These are phyloP conservation scores for Populus trichocarpa DNA, from an alignment of 441 rosid genomes.

Conservation along the genomic window DNA sequence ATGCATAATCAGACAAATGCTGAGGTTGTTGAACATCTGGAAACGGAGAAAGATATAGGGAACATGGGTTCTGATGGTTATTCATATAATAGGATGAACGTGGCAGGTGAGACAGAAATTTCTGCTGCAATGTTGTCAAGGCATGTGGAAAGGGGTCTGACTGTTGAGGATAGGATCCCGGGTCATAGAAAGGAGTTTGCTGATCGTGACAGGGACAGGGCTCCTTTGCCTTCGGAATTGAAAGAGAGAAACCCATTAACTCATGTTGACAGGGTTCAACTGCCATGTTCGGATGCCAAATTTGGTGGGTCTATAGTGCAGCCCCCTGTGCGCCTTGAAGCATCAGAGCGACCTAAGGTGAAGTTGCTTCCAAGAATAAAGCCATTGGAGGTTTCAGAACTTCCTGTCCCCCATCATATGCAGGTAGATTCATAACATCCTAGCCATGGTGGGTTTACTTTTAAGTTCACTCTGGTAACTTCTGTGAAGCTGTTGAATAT, in stretches of 20 bases:
- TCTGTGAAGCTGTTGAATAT: conserved; percentile 20
- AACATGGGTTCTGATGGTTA: conserved; percentile 33
- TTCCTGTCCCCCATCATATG: conserved; percentile 36
- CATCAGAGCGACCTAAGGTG: conserved; percentile 60
- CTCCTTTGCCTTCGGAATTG: conserved; percentile 34
- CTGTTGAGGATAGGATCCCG: conserved; percentile 33
- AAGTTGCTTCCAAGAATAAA: conserved; percentile 61
- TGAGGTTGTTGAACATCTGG: conserved; percentile 46
- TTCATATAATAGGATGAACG: conserved; percentile 25
- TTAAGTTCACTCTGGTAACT: conserved; percentile 11
- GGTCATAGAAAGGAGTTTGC: conserved; percentile 38
- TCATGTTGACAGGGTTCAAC: conserved; percentile 11
- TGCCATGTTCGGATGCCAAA: conserved; percentile 19
- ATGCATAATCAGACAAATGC: conserved; percentile 37
- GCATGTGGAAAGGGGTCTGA: conserved; percentile 35
- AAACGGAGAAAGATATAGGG: conserved; percentile 29
- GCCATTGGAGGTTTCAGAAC: conserved; percentile 52
- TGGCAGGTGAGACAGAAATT: conserved; percentile 32
- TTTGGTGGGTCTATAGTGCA: conserved; percentile 39
- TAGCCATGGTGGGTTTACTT: neutral
- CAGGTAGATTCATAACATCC: conserved; percentile 12
- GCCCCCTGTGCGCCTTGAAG: conserved; percentile 35
- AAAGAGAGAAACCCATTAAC: conserved; percentile 35
- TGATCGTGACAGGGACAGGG: conserved; percentile 35
- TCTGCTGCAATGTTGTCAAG: conserved; percentile 29